Evolutionary conservation across 2,329 filamentous ascomycete genomes (phyloP), one percentile per base, ranked within the genome.

Genomic region (Trichoderma simmonsii): DNA sequence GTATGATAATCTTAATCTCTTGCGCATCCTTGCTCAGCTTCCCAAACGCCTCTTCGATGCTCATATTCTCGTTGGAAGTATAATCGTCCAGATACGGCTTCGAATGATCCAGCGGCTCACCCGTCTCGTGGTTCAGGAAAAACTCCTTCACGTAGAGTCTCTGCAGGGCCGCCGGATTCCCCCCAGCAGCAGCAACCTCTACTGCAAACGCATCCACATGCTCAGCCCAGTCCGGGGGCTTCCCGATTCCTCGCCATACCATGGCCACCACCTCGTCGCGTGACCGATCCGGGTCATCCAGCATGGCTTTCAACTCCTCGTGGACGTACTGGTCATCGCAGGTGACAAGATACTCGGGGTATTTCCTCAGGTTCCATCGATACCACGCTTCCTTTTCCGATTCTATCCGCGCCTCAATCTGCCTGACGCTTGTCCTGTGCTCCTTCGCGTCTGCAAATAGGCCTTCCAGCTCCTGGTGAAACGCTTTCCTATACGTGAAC

Each of bases 301-400:
- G 74, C 77, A 81, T 80, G 64, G 75, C 74, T 66, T 79, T 76
- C 66, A 83, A 73, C 66, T 82, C 80, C 6, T 81, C 80, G 30
- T 76, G 75, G 18, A 79, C 77, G 12, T 76, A 75, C 30, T 76
- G 75, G 18, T 75, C 75, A 51, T 79, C 77, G 18, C 80, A 79
- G 9, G 78, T 77, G 30, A 79, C 77, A 24, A 83, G 77, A 72
- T 83, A 82, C 66, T 80, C 80, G 7, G 82, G 81, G 62, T 82
- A 79, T 70, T 76, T 79, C n/a, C 81, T 78, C 60, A 84, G 73
- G 3, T 83, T 81, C 78, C 81, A 85, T 70, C 85, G 83, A 71
- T 88, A 87, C 86, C 87, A 89, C 12, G 83, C 82, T 73, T 83
- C 82, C 76, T 87, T 87, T 76, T 88, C 86, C 32, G 83, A 83